A percentile compares a stretch with the other conserved stretches of the same genome.
Conservation (phyloP, 1,284 basidiomycete genomes). For the Vanrija pseudolonga region DNA sequence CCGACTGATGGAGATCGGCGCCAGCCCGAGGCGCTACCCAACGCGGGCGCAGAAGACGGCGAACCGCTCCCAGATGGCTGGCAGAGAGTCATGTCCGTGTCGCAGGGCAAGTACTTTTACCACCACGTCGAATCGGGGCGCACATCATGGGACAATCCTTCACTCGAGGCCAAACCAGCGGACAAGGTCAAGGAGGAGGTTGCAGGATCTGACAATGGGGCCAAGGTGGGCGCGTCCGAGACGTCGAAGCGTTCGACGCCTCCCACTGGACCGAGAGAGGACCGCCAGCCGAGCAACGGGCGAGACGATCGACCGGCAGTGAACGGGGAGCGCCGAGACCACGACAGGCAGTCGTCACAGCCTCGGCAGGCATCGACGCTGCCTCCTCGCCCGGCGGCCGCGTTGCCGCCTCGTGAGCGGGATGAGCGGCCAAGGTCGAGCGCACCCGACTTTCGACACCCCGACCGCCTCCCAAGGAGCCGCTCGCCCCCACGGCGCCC, state of each 20-base stretch:
- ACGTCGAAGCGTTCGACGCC: neutral
- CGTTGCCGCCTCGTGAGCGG: too few species aligned
- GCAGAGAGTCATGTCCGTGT: constrained; percentile 6
- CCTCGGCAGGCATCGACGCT: too few species aligned
- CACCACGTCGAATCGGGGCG: constrained; percentile 2
- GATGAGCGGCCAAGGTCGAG: too few species aligned
- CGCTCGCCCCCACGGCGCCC: too few species aligned
- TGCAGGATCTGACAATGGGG: neutral
- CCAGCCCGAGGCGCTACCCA: too few species aligned
- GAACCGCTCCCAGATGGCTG: constrained; percentile 2
- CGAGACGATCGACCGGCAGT: neutral
- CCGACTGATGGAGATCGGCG: too few species aligned
- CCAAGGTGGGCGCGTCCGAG: neutral
- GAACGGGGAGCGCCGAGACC: neutral
- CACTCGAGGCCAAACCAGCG: neutral
- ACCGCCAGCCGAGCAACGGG: neutral
- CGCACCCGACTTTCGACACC: too few species aligned
- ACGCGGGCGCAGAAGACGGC: neutral
- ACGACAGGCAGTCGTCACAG: too few species aligned
- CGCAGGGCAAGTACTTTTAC: constrained; percentile 10
- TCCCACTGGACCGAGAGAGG: neutral
- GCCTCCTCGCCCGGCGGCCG: too few species aligned
- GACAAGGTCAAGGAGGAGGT: neutral
- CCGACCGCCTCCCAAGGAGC: too few species aligned
- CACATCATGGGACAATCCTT: constrained; percentile 6